Conservation (phyloP, 169 alveolate genomes). For the Perkinsus chesapeaki region DNA sequence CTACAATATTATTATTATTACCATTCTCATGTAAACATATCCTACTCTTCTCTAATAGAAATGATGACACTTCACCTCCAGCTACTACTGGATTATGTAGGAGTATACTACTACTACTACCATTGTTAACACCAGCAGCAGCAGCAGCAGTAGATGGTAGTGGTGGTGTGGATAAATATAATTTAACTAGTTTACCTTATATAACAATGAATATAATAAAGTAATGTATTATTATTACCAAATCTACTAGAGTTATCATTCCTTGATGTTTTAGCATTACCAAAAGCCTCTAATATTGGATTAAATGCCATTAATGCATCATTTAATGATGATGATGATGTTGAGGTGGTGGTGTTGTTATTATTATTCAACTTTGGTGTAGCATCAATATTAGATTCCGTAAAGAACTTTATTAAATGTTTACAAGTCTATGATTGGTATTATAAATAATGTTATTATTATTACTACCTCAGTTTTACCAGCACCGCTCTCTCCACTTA, state of each 20-base stretch:
- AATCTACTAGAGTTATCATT: conserved; percentile 79
- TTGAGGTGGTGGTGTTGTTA: neutral
- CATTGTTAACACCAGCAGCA: no score
- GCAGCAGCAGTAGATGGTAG: neutral
- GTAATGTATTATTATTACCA: conserved; percentile 76
- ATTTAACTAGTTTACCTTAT: neutral
- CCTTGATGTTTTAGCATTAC: conserved; percentile 82
- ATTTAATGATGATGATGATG: conserved; percentile 21
- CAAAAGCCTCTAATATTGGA: conserved; percentile 82
- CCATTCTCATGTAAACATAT: conserved; percentile 37
- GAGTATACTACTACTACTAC: no score
- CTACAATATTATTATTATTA: conserved; percentile 22
- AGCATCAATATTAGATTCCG: neutral
- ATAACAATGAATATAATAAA: no score
- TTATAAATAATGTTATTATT: conserved; percentile 54
- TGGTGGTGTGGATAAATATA: neutral
- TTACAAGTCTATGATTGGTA: conserved; percentile 66
- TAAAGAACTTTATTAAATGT: conserved; percentile 42
- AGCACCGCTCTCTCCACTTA: conserved; percentile 97
- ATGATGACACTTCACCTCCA: conserved; percentile 75
- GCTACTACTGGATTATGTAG: neutral
- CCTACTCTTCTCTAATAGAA: conserved; percentile 89
- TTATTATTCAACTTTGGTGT: neutral
- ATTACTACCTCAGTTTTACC: conserved; percentile 98
- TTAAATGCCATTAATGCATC: conserved; percentile 68